Base-by-base conservation (phyloP, 1,284 basidiomycete species). In the Omphalotus olearius region DNA sequence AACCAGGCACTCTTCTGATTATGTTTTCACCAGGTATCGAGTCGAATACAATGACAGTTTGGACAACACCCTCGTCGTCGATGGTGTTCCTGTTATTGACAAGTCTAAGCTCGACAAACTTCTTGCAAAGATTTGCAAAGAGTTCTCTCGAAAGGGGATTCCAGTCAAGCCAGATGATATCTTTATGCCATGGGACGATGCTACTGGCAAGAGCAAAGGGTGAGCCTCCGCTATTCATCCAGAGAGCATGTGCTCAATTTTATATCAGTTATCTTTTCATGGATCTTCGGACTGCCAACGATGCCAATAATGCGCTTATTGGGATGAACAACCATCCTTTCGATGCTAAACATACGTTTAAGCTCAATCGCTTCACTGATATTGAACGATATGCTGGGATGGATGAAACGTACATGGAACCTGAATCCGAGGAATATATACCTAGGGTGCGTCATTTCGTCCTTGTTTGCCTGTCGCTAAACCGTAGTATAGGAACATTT, bases 321-420 rank as follows among this genome's bases (percentile, higher is more conserved):
- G 79, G 81, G 20, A 83, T 99, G 72, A 81, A 99, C 66, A 87
- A 90, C 38, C 83, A 91, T 66, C 83, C 86, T 25, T 99, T 99
- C 66, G 93, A 97, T 69, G 81, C 93, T 59, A 94, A 85, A 65
- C 95, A 98, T 73, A 88, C 83, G 2, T 95, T 99, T 71, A 78
- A 80, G 62, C 76, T 97, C 62, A 95, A 95, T 74, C 85, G 86
- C 57, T 98, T 99, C 68, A 85, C 87, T 47, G 96, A 99, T 66
- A 88, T 99, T 58, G 94, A 98, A 68, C 81, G 82, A 56, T 96
- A 85, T 67, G 79, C 83, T 47, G 78, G 83, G 62, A 67, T 98
- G 65, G 85, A 93, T 54, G 91, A 97, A 66, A 81, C 83, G 0
- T 98, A 93, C 66, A 73, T 81, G 11, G 93, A 94, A 66, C 87